Base-by-base conservation (phyloP, 1,284 basidiomycete genomes). In the Sanghuangporus sanghuang region DNA sequence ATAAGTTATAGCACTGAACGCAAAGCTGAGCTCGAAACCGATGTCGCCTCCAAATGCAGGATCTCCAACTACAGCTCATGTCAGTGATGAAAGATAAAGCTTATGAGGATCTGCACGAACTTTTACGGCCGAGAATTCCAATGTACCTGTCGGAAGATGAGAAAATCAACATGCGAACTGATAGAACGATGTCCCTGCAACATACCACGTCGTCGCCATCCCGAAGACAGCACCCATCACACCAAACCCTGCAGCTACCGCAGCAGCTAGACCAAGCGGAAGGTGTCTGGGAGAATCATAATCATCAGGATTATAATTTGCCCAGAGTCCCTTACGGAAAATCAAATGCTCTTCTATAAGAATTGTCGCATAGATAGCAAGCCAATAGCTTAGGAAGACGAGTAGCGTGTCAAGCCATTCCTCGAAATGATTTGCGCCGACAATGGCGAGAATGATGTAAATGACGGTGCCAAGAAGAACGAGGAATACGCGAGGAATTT, bases 401-500 rank as follows among this genome's bases (percentile, higher is more conserved):
- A 75, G 69, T 23, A 75, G 69, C 23, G 69, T 72, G 66, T 75
- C 72, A 55, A 77, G 73, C 62, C 70, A 71, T 16, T 65, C 58
- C 61, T 76, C 71, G 70, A 77, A 77, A 65, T 70, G 68, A 66
- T 67, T 67, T 42, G 74, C 74, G 40, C 76, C 76, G 35, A 72
- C 72, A 60, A 74, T 73, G n/a, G 75, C 73, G 49, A 77, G 71
- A 14, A 70, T 67, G 50, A 76, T 68, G 71, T 77, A 75, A 27
- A 75, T 65, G 52, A 70, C 67, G 9, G 71, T 73, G 44, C 70
- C 73, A 59, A 74, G 38, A 36, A 76, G 52, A 57, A 73, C 72
- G 54, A 76, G 68, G 67, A 77, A 73, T 57, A 76, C 70, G 39
- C 76, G 73, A 59, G 75, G 75, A 53, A 76, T 72, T n/a, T 67